Conservation (phyloP, 805 yeast genomes). For the Blastobotrys parvus region DNA sequence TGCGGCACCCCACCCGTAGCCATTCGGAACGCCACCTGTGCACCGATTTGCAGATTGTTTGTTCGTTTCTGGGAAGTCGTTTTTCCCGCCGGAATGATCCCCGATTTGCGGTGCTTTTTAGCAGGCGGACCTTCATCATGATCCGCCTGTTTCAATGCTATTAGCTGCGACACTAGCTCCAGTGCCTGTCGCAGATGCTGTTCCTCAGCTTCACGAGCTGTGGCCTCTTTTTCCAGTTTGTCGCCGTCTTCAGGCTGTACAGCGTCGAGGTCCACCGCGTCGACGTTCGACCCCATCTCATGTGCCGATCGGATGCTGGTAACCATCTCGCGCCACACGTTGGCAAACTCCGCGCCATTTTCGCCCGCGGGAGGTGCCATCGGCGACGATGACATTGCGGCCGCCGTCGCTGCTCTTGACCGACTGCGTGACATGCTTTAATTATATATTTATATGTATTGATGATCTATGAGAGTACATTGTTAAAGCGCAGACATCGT, state of each 20-base stretch:
- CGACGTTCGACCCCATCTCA: not conserved
- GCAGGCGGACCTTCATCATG: not conserved
- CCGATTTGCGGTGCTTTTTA: constrained; percentile 2
- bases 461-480: too few species aligned
- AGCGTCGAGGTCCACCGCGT: not conserved
- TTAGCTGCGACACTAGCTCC: not conserved
- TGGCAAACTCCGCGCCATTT: not conserved
- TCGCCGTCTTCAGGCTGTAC: not conserved
- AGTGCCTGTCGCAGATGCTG: not conserved
- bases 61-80: constrained; percentile 27
- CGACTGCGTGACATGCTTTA: not conserved
- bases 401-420: not conserved
- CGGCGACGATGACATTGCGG: not conserved
- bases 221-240: not conserved
- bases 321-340: not conserved
- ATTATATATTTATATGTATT: too few species aligned
- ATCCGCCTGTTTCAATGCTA: not conserved
- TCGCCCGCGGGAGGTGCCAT: not conserved
- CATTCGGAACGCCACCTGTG: constrained; percentile 84
- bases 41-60: constrained; percentile 41
- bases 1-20: constrained; percentile 14
- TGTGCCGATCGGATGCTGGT: not conserved
- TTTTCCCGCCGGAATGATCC: too few species aligned
- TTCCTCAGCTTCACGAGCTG: not conserved
- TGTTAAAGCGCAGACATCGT: too few species aligned